These are phyloP conservation scores for Chytriomyces hyalinus DNA, from an alignment of 192 early-diverging fungal species.

Conservation along the genomic window DNA sequence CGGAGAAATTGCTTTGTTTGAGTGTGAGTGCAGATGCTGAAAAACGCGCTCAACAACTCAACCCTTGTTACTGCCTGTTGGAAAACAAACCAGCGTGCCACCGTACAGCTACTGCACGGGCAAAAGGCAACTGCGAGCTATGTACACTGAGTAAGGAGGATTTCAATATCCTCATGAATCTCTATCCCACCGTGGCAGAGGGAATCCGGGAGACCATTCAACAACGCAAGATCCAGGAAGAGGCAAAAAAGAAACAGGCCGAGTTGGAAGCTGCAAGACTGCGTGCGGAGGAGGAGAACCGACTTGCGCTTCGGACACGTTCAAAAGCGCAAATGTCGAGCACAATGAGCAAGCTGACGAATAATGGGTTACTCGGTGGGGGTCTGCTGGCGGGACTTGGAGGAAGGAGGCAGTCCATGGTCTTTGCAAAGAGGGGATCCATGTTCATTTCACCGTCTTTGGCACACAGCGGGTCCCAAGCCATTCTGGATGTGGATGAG, in stretches of 20 bases:
- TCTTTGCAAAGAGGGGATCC: too few relatives aligned
- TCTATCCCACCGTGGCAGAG: constrained; percentile 37
- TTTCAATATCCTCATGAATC: constrained; percentile 36
- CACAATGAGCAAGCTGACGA: too few relatives aligned
- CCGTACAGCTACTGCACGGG: constrained; percentile 38
- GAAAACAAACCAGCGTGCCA: constrained; percentile 47
- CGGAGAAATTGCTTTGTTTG: constrained; percentile 45
- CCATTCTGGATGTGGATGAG: too few relatives aligned
- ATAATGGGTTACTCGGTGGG: too few relatives aligned
- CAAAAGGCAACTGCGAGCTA: constrained; percentile 43
- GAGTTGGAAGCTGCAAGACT: constrained; percentile 11
- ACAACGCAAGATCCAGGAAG: constrained; percentile 36
- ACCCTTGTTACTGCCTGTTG: too few relatives aligned
- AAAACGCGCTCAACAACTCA: too few relatives aligned
- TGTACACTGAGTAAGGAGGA: constrained; percentile 42
- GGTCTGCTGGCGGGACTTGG: too few relatives aligned
- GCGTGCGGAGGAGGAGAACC: constrained; percentile 10
- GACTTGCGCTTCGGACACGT: not conserved
- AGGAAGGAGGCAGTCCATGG: too few relatives aligned
- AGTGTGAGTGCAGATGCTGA: constrained; percentile 15
- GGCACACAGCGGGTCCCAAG: too few relatives aligned
- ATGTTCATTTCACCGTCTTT: too few relatives aligned
- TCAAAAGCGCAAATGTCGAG: too few relatives aligned
- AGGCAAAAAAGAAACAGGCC: constrained; percentile 19
- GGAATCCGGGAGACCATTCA: constrained; percentile 40